Evolutionary conservation across 148 eudicot genomes (phyloP), one percentile per base, ranked within the genome.

Genomic region (Bassia scoparia): DNA sequence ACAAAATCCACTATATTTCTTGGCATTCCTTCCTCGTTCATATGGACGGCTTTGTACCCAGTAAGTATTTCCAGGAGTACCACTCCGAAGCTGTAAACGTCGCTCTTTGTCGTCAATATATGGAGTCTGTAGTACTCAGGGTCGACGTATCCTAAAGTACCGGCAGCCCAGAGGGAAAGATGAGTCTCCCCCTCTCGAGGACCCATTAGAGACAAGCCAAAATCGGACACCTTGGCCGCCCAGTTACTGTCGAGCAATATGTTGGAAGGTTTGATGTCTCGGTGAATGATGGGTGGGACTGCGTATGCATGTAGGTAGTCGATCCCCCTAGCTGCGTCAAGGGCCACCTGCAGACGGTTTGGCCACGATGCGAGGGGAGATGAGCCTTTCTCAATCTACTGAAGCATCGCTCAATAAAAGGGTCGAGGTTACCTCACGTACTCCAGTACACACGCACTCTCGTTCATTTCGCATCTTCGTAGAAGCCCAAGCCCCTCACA

Each of bases 231-330:
- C 74, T 85, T 91, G 37, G 96, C 98, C 0, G 83, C 84, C 97
- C 97, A 91, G 8, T 53, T 73, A 24, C 67, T 72, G 37, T 94
- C 93, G 5, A 94, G 87, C 38, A 94, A 59, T 52, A 94, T 91
- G 84, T 94, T 94, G 11, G 98, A 89, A 0, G 98, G 85, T 74
- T 94, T 94, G 62, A 94, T 91, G 70, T 94, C 98, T 0, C 98
- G 92, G 74, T 94, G 98, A 69, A 94, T 89, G 72, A 94, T 79
- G 0, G 83, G 80, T 9, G 95, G 98, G 50, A 82, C 87, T 0
- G 97, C 97, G 33, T 83, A 91, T 16, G 79, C 83, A 53, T 94
- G 98, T 35, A 94, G 87, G 87, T 94, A 94, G 80, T 94, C 87
- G 55, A 94, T 88, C 48, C 98, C 98, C 58, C 90, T 62, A 5